Base-by-base conservation (phyloP, 306 rosid genomes). In the Glycyrrhiza uralensis region DNA sequence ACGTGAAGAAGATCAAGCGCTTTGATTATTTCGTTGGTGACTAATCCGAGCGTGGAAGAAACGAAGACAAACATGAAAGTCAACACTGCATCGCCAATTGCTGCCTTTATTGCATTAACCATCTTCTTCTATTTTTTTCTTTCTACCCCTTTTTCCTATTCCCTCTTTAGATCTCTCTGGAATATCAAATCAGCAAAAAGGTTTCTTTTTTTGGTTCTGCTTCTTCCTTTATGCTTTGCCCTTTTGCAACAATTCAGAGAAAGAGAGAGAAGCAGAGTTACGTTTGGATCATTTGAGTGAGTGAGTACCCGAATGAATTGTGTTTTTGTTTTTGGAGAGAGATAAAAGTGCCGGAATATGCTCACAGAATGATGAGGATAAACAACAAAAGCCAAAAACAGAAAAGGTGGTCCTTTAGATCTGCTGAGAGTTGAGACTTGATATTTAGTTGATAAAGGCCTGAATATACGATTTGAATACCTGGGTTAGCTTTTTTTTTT, bases 51-150 rank as follows among this genome's bases (percentile, higher is more conserved):
- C 13, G 57, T 70, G n/a, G 96, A 88, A 15, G 92, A 84, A 33
- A 87, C 6, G 63, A 84, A 80, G 4, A 85, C 83, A 95, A 96
- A 92, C 80, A 82, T 33, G 69, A 81, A 83, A 2, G 98, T 90
- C 33, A 90, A 45, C 66, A 88, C 56, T 7, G 70, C 84, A 63
- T 92, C 98, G 28, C 91, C 98, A 59, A 79, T 66, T 4, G 96
- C 96, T 3, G 85, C 87, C 81, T 77, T 79, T 33, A 90, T 66
- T n/a, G 84, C 87, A 24, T 78, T 61, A 44, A 14, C 83, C 85
- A 89, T 85, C 56, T 61, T 50, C 68, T 59, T 17, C 2, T 7
- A 12, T 22, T 12, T 62, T n/a, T 20, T 47, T 23, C 0, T 2
- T 1, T 24, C 17, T n/a, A n/a, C n/a, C n/a, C n/a, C n/a, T n/a